phyloP scores from a whole-genome alignment of 2,329 filamentous ascomycete genomes.

The Colletotrichum cuscutae region DNA sequence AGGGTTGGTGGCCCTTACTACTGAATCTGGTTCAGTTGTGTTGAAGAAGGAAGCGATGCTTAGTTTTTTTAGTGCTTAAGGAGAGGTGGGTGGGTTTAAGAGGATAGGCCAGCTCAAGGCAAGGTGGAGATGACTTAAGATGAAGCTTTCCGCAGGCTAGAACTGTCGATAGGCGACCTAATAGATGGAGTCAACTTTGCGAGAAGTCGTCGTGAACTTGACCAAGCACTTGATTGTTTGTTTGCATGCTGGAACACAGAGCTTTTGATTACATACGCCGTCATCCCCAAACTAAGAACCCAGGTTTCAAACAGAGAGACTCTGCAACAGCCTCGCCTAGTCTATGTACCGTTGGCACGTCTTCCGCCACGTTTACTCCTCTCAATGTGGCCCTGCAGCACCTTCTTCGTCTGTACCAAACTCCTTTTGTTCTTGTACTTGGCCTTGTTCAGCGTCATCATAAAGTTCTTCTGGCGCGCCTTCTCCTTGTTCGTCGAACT shows the following conservation, averaged over 20 bases:
- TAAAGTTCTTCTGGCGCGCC: constrained; percentile 95
- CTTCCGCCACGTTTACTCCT: constrained; percentile 86
- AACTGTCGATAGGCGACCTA: background rate
- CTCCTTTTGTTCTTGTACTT: constrained; percentile 96
- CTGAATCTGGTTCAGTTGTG: background rate
- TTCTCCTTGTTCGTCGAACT: constrained; percentile 98
- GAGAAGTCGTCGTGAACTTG: background rate
- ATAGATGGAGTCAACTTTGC: background rate
- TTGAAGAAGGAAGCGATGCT: background rate
- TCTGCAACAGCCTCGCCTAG: background rate
- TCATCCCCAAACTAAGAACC: background rate
- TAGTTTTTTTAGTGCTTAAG: background rate
- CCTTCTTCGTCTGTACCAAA: constrained; percentile 84
- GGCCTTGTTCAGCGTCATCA: constrained; percentile 98
- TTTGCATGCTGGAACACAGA: background rate
- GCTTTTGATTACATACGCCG: constrained; percentile 1
- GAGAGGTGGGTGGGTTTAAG: background rate
- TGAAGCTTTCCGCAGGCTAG: background rate
- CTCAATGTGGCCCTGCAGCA: constrained; percentile 83
- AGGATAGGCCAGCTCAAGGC: background rate
- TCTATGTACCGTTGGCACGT: constrained; percentile 69
- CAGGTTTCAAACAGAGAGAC: background rate
- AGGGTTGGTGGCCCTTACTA: background rate
- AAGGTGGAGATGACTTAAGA: background rate
- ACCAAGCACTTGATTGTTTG: background rate